Percentiles rank a stretch among this genome's conserved stretches.
Evolutionary conservation across 1,284 basidiomycete species (phyloP).

Genomic region (Cerrena zonata): DNA sequence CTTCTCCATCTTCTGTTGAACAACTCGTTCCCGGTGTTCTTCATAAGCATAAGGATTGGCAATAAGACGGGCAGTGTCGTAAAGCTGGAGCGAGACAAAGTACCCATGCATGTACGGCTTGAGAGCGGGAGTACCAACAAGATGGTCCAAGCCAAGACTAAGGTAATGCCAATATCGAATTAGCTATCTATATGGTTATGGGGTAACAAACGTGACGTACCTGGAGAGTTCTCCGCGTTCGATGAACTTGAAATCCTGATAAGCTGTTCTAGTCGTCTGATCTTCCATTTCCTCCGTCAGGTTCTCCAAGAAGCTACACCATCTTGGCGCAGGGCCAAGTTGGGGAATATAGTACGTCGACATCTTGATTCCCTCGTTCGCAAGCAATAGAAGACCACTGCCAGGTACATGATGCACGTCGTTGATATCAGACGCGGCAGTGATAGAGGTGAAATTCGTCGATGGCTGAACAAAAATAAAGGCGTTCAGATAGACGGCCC

Average conservation of each 20-base stretch:
- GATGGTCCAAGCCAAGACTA: conserved; percentile 87
- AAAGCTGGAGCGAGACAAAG: conserved; percentile 92
- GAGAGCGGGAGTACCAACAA: conserved; percentile 89
- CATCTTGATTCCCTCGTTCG: conserved; percentile 91
- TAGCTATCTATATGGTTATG: neutral
- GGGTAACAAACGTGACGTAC: conserved; percentile 40
- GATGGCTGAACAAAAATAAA: conserved; percentile 50
- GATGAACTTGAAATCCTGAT: conserved; percentile 98
- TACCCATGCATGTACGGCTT: conserved; percentile 99
- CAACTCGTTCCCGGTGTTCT: conserved; percentile 85
- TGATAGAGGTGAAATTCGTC: conserved; percentile 88
- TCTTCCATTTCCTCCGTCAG: conserved; percentile 97
- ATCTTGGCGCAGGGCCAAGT: conserved; percentile 91
- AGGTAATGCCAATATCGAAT: conserved; percentile 8
- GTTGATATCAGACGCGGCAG: conserved; percentile 83
- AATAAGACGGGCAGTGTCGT: conserved; percentile 92
- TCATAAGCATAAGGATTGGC: conserved; percentile 94
- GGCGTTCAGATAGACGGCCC: no score
- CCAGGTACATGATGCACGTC: conserved; percentile 83
- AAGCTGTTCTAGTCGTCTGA: conserved; percentile 69
- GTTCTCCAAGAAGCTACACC: conserved; percentile 96
- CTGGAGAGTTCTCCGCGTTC: conserved; percentile 81
- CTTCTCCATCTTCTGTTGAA: conserved; percentile 88
- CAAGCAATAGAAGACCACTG: conserved; percentile 80
- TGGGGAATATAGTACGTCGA: conserved; percentile 90